A percentile compares a stretch with the other conserved stretches of the same genome.
Evolutionary conservation across 2,329 filamentous ascomycete genomes (phyloP).

Genomic region (Harringtonia aguacate): DNA sequence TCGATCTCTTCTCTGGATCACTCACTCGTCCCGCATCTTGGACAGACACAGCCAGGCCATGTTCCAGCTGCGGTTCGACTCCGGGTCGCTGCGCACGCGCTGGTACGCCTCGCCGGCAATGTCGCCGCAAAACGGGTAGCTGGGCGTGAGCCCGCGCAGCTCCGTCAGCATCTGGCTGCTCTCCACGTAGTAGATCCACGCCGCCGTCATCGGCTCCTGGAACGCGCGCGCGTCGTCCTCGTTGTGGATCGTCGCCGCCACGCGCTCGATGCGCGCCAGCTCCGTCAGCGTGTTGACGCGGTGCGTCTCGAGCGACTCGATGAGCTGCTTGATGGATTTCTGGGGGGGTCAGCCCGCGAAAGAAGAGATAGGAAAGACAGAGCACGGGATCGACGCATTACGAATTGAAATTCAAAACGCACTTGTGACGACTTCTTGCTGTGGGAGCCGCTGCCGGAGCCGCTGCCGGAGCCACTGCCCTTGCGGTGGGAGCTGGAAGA

Average conservation of each 20-base stretch:
- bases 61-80: conserved; percentile 64
- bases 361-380: not conserved
- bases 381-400: conserved; percentile 8
- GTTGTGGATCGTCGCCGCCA: conserved; percentile 46
- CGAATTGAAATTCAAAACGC: conserved; percentile 19
- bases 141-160: conserved; percentile 54
- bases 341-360: conserved; percentile 7
- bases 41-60: conserved; percentile 60
- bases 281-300: conserved; percentile 65
- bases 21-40: conserved; percentile 56
- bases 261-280: conserved; percentile 59
- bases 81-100: conserved; percentile 52
- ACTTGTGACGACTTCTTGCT: conserved; percentile 19
- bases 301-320: conserved; percentile 53
- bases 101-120: conserved; percentile 54
- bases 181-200: conserved; percentile 62
- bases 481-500: conserved; percentile 17
- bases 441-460: conserved; percentile 6
- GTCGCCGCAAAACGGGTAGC: conserved; percentile 57
- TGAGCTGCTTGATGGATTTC: conserved; percentile 37
- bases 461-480: conserved; percentile 9
- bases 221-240: conserved; percentile 48
- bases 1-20: too few relatives aligned
- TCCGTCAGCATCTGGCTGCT: conserved; percentile 60
- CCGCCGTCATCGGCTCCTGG: conserved; percentile 54